Conservation (phyloP, 352 stramenopile genomes). For the Globisporangium paddicum region DNA sequence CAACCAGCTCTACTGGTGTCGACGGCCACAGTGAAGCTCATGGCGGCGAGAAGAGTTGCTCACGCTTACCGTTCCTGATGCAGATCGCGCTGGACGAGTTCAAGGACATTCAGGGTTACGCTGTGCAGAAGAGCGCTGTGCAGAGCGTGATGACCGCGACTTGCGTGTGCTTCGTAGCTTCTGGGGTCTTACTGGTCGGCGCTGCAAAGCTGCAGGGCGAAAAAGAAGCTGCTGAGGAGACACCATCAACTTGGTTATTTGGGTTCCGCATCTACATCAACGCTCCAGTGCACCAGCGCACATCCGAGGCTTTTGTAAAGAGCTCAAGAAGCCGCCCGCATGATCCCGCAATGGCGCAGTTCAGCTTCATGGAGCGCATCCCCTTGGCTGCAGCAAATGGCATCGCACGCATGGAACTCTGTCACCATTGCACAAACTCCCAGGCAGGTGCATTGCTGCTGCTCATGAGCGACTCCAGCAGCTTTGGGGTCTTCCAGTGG, state of each 20-base stretch:
- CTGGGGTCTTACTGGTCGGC: slow-evolving; percentile 40
- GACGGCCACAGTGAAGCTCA: neutral
- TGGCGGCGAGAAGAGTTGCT: no score
- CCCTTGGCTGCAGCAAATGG: neutral
- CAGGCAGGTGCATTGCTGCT: slow-evolving; percentile 30
- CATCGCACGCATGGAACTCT: neutral
- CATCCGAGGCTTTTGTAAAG: neutral
- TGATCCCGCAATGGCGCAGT: slow-evolving; percentile 25
- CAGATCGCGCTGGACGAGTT: slow-evolving; percentile 41
- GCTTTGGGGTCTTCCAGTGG: slow-evolving; percentile 47
- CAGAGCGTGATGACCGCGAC: slow-evolving; percentile 17
- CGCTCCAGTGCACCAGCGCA: slow-evolving; percentile 7
- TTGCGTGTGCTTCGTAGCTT: slow-evolving; percentile 34
- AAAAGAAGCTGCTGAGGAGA: neutral
- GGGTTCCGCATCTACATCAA: slow-evolving; percentile 45
- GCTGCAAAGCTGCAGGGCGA: slow-evolving; percentile 9
- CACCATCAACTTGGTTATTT: slow-evolving; percentile 24
- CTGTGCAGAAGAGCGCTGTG: neutral
- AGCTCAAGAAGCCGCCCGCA: neutral
- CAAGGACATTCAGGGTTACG: slow-evolving; percentile 8
- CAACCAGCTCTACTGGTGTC: neutral
- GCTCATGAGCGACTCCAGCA: slow-evolving; percentile 18
- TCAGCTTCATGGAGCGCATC: slow-evolving; percentile 39
- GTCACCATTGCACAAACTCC: slow-evolving; percentile 6
- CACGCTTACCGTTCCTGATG: slow-evolving; percentile 25